Percentiles rank a stretch among this genome's conserved stretches.
phyloP scores from a whole-genome alignment of 306 rosid species.

The Acacia acuminata region DNA sequence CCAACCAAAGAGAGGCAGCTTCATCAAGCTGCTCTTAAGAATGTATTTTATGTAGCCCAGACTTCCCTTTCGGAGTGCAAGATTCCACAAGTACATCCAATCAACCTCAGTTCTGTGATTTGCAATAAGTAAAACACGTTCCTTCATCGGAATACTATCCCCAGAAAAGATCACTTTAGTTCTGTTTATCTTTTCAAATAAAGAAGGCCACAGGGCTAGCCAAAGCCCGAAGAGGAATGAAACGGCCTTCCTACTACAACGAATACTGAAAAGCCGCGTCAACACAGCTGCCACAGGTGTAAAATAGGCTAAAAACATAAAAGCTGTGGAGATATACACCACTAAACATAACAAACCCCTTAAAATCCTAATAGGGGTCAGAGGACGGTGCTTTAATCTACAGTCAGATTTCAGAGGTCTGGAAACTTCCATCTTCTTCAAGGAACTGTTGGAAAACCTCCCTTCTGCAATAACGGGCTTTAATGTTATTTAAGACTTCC shows the following conservation, averaged over 20 bases:
- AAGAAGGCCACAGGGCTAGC: slow-evolving; percentile 87
- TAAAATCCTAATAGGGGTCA: slow-evolving; percentile 62
- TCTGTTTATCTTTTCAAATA: slow-evolving; percentile 79
- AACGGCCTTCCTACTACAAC: slow-evolving; percentile 68
- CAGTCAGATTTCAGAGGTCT: slow-evolving; percentile 45
- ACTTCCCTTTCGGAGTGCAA: slow-evolving; percentile 81
- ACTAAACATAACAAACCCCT: slow-evolving; percentile 79
- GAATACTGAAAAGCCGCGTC: slow-evolving; percentile 57
- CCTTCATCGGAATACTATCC: slow-evolving; percentile 66
- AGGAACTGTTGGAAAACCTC: slow-evolving; percentile 41
- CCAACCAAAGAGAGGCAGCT: slow-evolving; percentile 93
- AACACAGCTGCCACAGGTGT: slow-evolving; percentile 52
- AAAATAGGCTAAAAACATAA: slow-evolving; percentile 68
- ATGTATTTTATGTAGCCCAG: slow-evolving; percentile 82
- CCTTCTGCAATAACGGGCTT: slow-evolving; percentile 56
- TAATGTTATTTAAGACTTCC: slow-evolving; percentile 32
- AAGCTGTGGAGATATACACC: slow-evolving; percentile 87
- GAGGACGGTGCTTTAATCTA: slow-evolving; percentile 59
- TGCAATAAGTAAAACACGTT: slow-evolving; percentile 81
- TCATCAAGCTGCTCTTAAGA: slow-evolving; percentile 95
- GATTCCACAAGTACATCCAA: slow-evolving; percentile 99
- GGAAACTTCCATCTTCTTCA: slow-evolving; percentile 66
- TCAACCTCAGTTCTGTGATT: slow-evolving; percentile 98
- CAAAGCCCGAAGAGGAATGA: slow-evolving; percentile 69
- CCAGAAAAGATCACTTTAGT: slow-evolving; percentile 86